Base-by-base conservation (phyloP, 1,284 basidiomycete species). In the Leucoagaricus sp. region DNA sequence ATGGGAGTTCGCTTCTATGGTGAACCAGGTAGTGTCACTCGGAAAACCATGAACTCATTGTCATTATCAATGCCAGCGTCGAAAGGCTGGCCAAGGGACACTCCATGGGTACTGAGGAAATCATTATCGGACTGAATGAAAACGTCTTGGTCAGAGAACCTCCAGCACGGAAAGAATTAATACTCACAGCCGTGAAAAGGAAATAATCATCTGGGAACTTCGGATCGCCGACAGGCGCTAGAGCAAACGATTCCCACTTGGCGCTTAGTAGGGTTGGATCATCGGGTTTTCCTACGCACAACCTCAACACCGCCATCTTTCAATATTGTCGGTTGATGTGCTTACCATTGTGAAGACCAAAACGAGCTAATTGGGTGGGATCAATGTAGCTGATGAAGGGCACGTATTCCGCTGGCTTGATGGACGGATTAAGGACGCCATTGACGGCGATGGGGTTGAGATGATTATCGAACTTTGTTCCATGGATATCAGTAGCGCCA, bases 201-300 rank as follows among this genome's bases (percentile, higher is more conserved):
- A 88, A 88, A 68, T 82, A 88, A 64, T 89, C 86, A 65, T 89
- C 72, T 0, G 84, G 82, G 63, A 73, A 76, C 0, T 63, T 65
- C 3, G 72, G 62, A 60, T 87, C 84, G 1, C 75, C 66, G 19
- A 75, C 77, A 0, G 86, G 80, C 2, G 81, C 84, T 9, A 89
- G 70, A 12, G 85, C 82, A 49, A 86, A 73, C 6, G 80, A 82
- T 65, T 89, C 87, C 83, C 86, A 89, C 69, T 89, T 89, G 2
- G 80, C 79, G 57, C 81, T 81, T 54, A 89, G 78, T 26, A 88
- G 72, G 0, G 81, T 84, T 45, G 76, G 60, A 63, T 86, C 81
- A 60, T 78, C 74, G 2, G 73, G 72, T 33, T 64, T 62, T 41
- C 67, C 70, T 72, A 23, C 21, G 23, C 17, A 15, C 12, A 3